phyloP scores from a whole-genome alignment of 345 rosid genomes.

The Gossypium stocksii region DNA sequence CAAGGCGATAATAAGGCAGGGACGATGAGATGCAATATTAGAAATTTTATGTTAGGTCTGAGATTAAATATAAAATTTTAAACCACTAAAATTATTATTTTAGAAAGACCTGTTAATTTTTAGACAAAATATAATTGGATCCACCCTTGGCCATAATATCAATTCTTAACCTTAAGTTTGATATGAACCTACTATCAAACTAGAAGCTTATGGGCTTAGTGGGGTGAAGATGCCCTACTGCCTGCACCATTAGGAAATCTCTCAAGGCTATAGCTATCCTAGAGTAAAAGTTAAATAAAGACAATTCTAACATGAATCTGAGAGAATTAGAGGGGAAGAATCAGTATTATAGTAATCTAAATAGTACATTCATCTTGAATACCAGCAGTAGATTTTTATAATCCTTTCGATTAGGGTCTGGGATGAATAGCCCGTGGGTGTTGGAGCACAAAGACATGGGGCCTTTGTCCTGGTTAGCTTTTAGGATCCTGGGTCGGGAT shows the following conservation, averaged over 20 bases:
- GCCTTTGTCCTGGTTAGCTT: constrained; percentile 21
- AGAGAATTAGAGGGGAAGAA: background rate
- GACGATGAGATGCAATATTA: background rate
- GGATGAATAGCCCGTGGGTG: background rate
- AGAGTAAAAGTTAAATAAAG: background rate
- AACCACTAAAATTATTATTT: no score
- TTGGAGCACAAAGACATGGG: constrained; percentile 33
- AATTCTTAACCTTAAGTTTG: background rate
- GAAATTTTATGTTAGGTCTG: no score
- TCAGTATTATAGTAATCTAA: background rate
- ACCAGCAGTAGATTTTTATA: background rate
- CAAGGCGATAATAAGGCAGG: constrained; percentile 6
- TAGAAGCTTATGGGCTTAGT: background rate
- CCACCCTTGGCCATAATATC: background rate
- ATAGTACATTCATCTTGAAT: background rate
- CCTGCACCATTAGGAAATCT: background rate
- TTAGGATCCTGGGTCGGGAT: constrained; percentile 32
- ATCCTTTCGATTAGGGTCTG: background rate
- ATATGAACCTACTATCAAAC: background rate
- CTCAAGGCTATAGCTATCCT: no score
- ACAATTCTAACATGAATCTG: background rate
- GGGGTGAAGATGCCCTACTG: background rate
- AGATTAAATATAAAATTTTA: no score
- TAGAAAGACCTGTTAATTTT: no score
- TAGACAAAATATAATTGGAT: no score